Evolutionary conservation across 257 asterid species (phyloP), one percentile per base, ranked within the genome.

Genomic region (Misopates orontium): DNA sequence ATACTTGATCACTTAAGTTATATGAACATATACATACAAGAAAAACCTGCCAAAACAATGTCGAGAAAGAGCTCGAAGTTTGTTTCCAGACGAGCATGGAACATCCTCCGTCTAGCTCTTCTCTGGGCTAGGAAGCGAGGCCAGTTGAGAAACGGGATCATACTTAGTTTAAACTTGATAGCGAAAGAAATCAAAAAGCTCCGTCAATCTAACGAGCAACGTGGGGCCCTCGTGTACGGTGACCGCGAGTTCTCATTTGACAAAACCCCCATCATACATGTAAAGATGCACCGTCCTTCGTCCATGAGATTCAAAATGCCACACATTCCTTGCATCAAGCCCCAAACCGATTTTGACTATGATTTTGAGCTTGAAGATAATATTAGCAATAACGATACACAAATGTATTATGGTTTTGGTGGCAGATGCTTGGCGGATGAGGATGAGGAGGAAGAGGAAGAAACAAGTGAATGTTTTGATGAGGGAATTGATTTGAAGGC

Each of bases 251-350:
- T 87, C 14, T 84, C 96, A 4, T 87, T 90, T 40, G 90, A 79
- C 25, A 87, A 85, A 13, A 82, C 96, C 0, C 97, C 96, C 0
- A 62, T 84, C 0, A 48, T 82, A 40, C 87, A 75, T 22, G 71
- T 90, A 5, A 87, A 71, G 55, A 85, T 90, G 95, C 82, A 75
- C 64, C 92, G 96, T n/a, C 95, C 91, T 32, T 64, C 97, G 22
- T 85, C 97, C 5, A 62, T 87, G 50, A 79, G 85, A 10, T 87
- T 87, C 78, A 90, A 78, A 75, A 53, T 90, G 84, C 96, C 95
- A 0, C 72, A 67, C 15, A 83, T 90, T 0, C 96, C 98, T 16
- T 91, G 98, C 78, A 86, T 91, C 70, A 84, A 71, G 15, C 82
- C 92, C 0, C 78, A 65, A 1, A 78, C 77, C 1, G 97, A 87